These are phyloP conservation scores for Tetrapyrgos nigripes DNA, from an alignment of 1,284 basidiomycete species.

Conservation along the genomic window DNA sequence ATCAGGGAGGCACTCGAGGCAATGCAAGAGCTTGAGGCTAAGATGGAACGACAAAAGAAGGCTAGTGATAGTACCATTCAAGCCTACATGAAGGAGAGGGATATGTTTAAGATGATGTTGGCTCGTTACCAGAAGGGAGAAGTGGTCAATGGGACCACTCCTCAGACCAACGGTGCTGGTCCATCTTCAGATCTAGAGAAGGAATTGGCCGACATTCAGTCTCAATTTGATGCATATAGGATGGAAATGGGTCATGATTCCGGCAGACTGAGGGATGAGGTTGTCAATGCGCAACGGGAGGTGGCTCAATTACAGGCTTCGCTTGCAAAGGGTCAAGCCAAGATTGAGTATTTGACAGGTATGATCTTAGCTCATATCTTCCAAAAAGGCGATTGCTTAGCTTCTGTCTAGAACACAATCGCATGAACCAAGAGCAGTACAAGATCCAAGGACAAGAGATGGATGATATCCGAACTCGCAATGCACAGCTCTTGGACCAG, in stretches of 20 bases:
- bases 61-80: slow-evolving; percentile 75
- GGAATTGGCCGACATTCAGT: slow-evolving; percentile 76
- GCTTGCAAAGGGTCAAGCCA: slow-evolving; percentile 83
- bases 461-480: slow-evolving; percentile 65
- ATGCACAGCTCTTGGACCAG: slow-evolving; percentile 73
- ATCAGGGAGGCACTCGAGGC: slow-evolving; percentile 88
- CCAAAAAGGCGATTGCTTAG: background rate
- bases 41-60: slow-evolving; percentile 76
- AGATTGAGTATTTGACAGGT: slow-evolving; percentile 78
- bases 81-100: slow-evolving; percentile 87
- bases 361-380: slow-evolving; percentile 28
- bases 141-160: slow-evolving; percentile 41
- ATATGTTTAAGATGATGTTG: slow-evolving; percentile 83
- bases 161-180: slow-evolving; percentile 25
- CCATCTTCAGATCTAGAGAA: slow-evolving; percentile 40
- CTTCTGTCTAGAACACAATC: slow-evolving; percentile 60
- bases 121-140: slow-evolving; percentile 49
- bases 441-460: slow-evolving; percentile 62
- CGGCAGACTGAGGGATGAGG: slow-evolving; percentile 73
- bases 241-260: slow-evolving; percentile 82
- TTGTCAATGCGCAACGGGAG: slow-evolving; percentile 68
- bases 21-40: slow-evolving; percentile 79
- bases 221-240: slow-evolving; percentile 79
- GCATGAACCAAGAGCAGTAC: slow-evolving; percentile 69
- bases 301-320: slow-evolving; percentile 68